Conservation (phyloP, 192 early-diverging fungal genomes). For the Rhizophagus clarus region DNA sequence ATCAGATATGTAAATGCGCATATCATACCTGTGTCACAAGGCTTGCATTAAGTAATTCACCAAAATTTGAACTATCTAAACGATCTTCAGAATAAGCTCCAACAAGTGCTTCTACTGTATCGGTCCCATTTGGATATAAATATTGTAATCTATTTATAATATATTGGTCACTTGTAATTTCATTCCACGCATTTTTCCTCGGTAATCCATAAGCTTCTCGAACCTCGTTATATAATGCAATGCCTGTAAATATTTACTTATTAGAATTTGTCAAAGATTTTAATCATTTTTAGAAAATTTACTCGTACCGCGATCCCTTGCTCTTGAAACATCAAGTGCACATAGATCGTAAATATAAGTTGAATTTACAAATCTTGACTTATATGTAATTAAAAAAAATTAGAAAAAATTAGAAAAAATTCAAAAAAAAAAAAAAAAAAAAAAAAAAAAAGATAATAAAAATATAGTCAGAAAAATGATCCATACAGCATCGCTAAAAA, state of each 20-base stretch:
- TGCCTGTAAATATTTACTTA: constrained; percentile 13
- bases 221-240: constrained; percentile 28
- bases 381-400: neutral
- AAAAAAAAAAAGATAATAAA: too few species aligned
- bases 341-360: neutral
- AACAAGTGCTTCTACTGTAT: constrained; percentile 18
- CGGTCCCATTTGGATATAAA: constrained; percentile 13
- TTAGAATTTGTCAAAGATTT: neutral
- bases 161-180: constrained; percentile 17
- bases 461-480: too few species aligned
- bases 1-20: neutral
- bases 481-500: neutral
- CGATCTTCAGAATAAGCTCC: constrained; percentile 31
- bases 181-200: constrained; percentile 1
- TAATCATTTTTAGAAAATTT: neutral
- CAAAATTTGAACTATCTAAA: constrained; percentile 24
- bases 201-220: neutral
- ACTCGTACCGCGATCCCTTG: constrained; percentile 4
- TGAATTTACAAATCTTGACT: neutral
- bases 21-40: constrained; percentile 14
- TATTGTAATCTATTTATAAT: neutral
- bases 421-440: too few species aligned
- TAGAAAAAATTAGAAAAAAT: too few species aligned
- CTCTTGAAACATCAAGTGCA: constrained; percentile 1
- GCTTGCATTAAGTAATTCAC: neutral